Percentiles rank a stretch among this genome's conserved stretches.
Evolutionary conservation across 768 basidiomycete species (phyloP).

Genomic region (Crucibulum laeve): DNA sequence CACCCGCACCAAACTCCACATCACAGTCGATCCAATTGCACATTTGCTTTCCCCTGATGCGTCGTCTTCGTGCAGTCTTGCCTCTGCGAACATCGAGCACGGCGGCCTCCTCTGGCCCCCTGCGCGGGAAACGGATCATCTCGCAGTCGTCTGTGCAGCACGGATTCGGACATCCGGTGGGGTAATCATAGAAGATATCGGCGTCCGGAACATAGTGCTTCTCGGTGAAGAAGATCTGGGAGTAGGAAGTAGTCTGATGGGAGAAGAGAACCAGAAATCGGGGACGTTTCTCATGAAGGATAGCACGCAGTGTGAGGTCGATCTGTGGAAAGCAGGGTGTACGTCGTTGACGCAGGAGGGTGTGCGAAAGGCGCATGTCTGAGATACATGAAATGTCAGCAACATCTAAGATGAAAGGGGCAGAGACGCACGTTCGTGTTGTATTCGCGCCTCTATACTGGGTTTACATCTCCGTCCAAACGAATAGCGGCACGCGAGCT

Average conservation of each 20-base stretch:
- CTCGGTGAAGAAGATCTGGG: conserved; percentile 78
- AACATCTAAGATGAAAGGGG: conserved; percentile 4
- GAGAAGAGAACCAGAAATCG: conserved; percentile 78
- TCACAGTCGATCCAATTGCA: conserved; percentile 83
- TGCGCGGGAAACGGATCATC: conserved; percentile 74
- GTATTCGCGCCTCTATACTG: conserved; percentile 62
- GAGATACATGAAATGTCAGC: conserved; percentile 1
- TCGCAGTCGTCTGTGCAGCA: conserved; percentile 80
- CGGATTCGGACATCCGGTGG: conserved; percentile 75
- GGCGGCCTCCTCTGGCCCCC: conserved; percentile 55
- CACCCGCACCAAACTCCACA: conserved; percentile 51
- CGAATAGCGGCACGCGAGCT: conserved; percentile 63
- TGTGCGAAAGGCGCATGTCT: conserved; percentile 69
- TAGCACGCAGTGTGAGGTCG: conserved; percentile 72
- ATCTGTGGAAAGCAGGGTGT: conserved; percentile 81
- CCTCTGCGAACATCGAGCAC: conserved; percentile 62
- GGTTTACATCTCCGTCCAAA: conserved; percentile 62
- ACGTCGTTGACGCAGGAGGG: conserved; percentile 63
- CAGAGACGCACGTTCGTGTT: conserved; percentile 58
- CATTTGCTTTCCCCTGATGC: conserved; percentile 57
- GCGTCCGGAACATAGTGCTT: conserved; percentile 64
- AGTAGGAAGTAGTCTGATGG: conserved; percentile 76
- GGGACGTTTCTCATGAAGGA: conserved; percentile 71
- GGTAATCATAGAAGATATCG: conserved; percentile 74
- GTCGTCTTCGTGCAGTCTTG: conserved; percentile 29